phyloP scores from a whole-genome alignment of 345 rosid genomes.

The Ceriops zippeliana region DNA sequence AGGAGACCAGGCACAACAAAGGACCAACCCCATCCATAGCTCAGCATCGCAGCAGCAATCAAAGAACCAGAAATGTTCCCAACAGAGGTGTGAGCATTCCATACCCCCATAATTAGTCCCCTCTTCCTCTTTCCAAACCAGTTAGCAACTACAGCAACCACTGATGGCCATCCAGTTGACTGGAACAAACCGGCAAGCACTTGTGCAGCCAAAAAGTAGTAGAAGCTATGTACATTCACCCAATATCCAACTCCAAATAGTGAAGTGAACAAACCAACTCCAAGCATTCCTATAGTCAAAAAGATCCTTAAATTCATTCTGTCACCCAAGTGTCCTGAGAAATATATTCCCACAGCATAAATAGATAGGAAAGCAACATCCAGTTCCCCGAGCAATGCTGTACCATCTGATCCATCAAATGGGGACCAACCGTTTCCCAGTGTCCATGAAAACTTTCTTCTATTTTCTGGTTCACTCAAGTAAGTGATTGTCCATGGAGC shows the following conservation, averaged over 20 bases:
- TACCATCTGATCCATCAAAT: slow-evolving; percentile 59
- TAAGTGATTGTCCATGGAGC: slow-evolving; percentile 28
- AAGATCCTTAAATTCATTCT: slow-evolving; percentile 70
- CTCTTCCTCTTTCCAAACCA: slow-evolving; percentile 87
- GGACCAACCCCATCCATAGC: slow-evolving; percentile 89
- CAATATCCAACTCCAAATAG: slow-evolving; percentile 71
- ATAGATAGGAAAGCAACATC: slow-evolving; percentile 71
- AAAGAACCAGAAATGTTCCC: slow-evolving; percentile 80
- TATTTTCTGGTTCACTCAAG: slow-evolving; percentile 16
- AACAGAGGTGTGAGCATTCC: slow-evolving; percentile 88
- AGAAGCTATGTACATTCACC: slow-evolving; percentile 58
- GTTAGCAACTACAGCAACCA: slow-evolving; percentile 79
- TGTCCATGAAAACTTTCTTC: slow-evolving; percentile 14
- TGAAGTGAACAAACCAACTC: slow-evolving; percentile 68
- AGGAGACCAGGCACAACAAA: slow-evolving; percentile 71
- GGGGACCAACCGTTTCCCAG: slow-evolving; percentile 76
- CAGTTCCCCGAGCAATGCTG: slow-evolving; percentile 64
- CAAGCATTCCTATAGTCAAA: slow-evolving; percentile 73
- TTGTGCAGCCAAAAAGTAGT: slow-evolving; percentile 57
- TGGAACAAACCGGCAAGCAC: slow-evolving; percentile 71
- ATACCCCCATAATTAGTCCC: slow-evolving; percentile 81
- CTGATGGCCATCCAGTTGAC: slow-evolving; percentile 92
- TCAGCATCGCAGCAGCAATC: slow-evolving; percentile 57
- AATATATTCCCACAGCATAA: slow-evolving; percentile 73
- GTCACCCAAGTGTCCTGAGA: slow-evolving; percentile 84